Conservation (phyloP, 2,329 filamentous ascomycete species). For the Ambrosiella beaveri region DNA sequence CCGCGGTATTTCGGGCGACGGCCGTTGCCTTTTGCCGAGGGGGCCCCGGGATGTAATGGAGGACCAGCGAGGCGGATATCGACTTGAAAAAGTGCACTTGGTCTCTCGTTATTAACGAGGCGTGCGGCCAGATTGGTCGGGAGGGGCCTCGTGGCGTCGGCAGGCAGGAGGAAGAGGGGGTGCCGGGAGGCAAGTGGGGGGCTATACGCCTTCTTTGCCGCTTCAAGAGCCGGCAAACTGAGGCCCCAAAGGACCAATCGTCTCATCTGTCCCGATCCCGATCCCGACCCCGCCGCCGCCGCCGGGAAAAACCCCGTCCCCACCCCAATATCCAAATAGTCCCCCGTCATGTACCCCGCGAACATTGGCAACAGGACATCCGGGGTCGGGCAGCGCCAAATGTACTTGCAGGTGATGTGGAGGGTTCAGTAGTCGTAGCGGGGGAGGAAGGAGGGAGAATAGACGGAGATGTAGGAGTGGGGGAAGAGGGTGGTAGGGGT, state of each 20-base stretch:
- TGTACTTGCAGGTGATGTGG: constrained; percentile 20
- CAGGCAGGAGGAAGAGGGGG: constrained; percentile 16
- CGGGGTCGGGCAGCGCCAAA: constrained; percentile 22
- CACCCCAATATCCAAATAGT: constrained; percentile 25
- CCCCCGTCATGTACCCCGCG: constrained; percentile 19
- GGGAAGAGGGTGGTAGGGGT: neutral
- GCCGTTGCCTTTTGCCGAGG: neutral
- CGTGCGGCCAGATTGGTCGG: constrained; percentile 14
- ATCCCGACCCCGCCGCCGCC: constrained; percentile 10
- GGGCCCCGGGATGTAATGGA: constrained; percentile 11
- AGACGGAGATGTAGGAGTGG: constrained; percentile 7
- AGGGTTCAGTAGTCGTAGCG: constrained; percentile 21
- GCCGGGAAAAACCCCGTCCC: constrained; percentile 24
- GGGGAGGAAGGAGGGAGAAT: constrained; percentile 10
- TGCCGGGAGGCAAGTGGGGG: neutral
- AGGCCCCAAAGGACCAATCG: constrained; percentile 23
- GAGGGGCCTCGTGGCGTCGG: constrained; percentile 25
- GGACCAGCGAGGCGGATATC: constrained; percentile 6
- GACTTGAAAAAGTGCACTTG: constrained; percentile 11
- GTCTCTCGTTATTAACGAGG: constrained; percentile 4
- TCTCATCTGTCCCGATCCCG: constrained; percentile 14
- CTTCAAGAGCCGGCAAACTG: constrained; percentile 20
- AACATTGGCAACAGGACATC: constrained; percentile 21
- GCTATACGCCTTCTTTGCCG: constrained; percentile 14
- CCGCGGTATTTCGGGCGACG: constrained; percentile 13